Conservation (phyloP, 1,139 yeast species). For the Hyphopichia burtonii region DNA sequence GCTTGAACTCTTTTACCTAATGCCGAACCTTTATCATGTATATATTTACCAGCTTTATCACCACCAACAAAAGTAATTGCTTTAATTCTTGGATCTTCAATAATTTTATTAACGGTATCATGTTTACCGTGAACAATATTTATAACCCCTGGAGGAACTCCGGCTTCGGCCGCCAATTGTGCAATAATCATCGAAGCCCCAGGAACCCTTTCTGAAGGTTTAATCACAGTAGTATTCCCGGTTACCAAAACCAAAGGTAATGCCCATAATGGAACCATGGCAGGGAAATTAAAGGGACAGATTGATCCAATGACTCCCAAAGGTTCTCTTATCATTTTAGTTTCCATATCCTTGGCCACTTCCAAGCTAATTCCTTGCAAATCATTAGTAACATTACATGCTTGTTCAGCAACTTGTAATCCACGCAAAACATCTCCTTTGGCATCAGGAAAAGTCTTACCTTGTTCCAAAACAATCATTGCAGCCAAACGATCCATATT, state of each 20-base stretch:
- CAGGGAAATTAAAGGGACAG: constrained; percentile 80
- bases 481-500: constrained; percentile 74
- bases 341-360: constrained; percentile 76
- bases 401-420: constrained; percentile 77
- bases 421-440: constrained; percentile 80
- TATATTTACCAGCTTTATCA: constrained; percentile 74
- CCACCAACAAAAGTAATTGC: constrained; percentile 81
- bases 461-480: constrained; percentile 75
- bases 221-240: constrained; percentile 73
- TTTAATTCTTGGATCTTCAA: constrained; percentile 75
- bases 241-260: constrained; percentile 74
- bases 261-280: constrained; percentile 86
- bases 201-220: constrained; percentile 79
- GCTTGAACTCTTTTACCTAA: constrained; percentile 79
- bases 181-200: constrained; percentile 79
- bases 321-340: constrained; percentile 69
- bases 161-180: constrained; percentile 72
- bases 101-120: constrained; percentile 69
- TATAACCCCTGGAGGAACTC: constrained; percentile 75
- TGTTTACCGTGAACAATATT: constrained; percentile 77
- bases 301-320: constrained; percentile 69
- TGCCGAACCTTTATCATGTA: constrained; percentile 64
- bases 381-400: constrained; percentile 60
- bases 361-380: constrained; percentile 66
- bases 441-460: constrained; percentile 77